Conservation (phyloP, 352 stramenopile genomes). For the Globisporangium lucens region DNA sequence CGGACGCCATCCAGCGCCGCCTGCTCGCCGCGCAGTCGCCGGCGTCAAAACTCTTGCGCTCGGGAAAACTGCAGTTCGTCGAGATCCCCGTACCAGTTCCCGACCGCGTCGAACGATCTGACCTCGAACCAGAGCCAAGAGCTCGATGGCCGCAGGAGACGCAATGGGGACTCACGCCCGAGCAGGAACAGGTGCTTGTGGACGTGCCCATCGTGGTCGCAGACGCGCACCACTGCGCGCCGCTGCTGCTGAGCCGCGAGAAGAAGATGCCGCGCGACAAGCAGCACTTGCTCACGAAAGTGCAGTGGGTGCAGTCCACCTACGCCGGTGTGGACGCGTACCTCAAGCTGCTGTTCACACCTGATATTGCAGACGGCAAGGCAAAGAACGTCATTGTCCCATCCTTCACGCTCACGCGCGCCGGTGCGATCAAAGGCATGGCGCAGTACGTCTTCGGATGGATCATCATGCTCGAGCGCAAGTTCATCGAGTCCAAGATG, state of each 20-base stretch:
- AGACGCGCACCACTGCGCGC: constrained; percentile 28
- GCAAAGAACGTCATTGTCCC: constrained; percentile 13
- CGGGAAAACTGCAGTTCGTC: constrained; percentile 27
- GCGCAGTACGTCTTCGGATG: constrained; percentile 25
- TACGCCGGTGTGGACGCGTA: constrained; percentile 54
- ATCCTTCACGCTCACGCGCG: constrained; percentile 43
- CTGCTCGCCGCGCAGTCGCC: constrained; percentile 15
- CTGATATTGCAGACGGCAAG: constrained; percentile 1
- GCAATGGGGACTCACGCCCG: constrained; percentile 25
- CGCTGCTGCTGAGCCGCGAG: constrained; percentile 32
- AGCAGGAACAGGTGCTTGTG: constrained; percentile 32
- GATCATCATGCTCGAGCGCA: constrained; percentile 24
- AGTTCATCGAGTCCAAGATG: constrained; percentile 36
- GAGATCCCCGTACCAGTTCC: constrained; percentile 23
- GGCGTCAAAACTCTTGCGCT: constrained; percentile 13
- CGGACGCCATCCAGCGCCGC: constrained; percentile 22
- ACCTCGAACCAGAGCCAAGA: constrained; percentile 6
- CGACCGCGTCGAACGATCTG: not conserved
- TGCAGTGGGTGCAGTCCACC: constrained; percentile 51
- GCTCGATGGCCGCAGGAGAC: constrained; percentile 6
- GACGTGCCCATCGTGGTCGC: constrained; percentile 31
- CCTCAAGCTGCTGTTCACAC: constrained; percentile 19
- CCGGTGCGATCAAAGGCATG: constrained; percentile 42
- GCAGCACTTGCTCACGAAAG: constrained; percentile 41
- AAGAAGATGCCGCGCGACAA: constrained; percentile 27